Base-by-base conservation (phyloP, 805 yeast genomes). In the Ogataea minuta region DNA sequence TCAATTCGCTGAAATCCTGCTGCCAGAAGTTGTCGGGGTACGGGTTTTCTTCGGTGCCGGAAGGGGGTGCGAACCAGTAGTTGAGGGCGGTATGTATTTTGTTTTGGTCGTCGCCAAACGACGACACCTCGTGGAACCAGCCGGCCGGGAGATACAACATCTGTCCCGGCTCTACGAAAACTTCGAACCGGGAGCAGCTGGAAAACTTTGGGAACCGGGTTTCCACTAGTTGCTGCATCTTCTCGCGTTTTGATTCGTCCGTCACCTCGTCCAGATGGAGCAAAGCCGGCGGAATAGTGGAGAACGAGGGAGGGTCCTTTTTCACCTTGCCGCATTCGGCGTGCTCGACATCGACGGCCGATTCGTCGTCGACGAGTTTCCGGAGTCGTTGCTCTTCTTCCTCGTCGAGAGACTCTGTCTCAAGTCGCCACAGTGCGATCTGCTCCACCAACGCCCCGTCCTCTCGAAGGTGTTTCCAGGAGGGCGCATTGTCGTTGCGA, bases 91-190 rank as follows among this genome's bases (percentile, higher is more conserved):
- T 66, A 51, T 84, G 91, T 3, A 68, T 60, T 20, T 53, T 54
- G 23, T 54, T 47, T 6, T 43, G 48, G 2, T 41, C 50, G 8
- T 55, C 57, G 3, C 81, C 81, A 56, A 67, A 80, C 8, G 86
- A 79, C 1, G 85, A 74, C 2, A 84, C 91, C 56, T 84, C 91
- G 56, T 84, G 91, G 52, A 84, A 84, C 90, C 90, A 84, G 3
- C 91, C 89, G 1, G 84, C 74, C 0, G 91, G 91, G 17, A 84
- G 56, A 53, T 75, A 84, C 15, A 84, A 57, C 80, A 81, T 76
- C 34, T 82, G 78, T 0, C 88, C 88, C 0, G 81, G 79, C 20
- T 69, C 53, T 19, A 84, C 48, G 54, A 71, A 64, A 2, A 78
- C 77, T 12, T 70, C 64, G 11, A 71, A 53, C 31, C 68, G 66